phyloP scores from a whole-genome alignment of 371 early-diverging fungal genomes.

The Circinella umbellata region DNA sequence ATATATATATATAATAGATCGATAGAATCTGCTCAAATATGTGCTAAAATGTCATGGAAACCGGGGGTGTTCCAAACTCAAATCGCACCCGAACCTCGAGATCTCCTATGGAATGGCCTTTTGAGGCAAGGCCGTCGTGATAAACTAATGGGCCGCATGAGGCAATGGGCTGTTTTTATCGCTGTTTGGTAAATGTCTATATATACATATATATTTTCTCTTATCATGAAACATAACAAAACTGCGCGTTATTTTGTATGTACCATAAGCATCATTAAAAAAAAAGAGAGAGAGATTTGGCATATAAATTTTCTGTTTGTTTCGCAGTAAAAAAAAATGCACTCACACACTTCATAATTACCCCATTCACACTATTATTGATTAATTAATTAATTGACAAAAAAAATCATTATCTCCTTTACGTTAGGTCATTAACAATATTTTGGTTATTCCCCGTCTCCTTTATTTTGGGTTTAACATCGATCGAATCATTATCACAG shows the following conservation, averaged over 20 bases:
- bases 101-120: slow-evolving; percentile 87
- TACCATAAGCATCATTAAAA: too few species aligned
- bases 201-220: too few species aligned
- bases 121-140: slow-evolving; percentile 58
- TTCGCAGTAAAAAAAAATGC: slow-evolving; percentile 17
- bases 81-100: slow-evolving; percentile 92
- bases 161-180: slow-evolving; percentile 57
- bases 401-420: too few species aligned
- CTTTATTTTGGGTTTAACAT: slow-evolving; percentile 72
- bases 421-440: slow-evolving; percentile 62
- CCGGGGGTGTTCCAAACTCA: slow-evolving; percentile 73
- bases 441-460: slow-evolving; percentile 75
- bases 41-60: slow-evolving; percentile 65
- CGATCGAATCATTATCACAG: slow-evolving; percentile 70
- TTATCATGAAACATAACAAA: too few species aligned
- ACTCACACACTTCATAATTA: too few species aligned
- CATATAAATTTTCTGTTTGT: slow-evolving; percentile 10
- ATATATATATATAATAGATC: slow-evolving; percentile 18
- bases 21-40: slow-evolving; percentile 58
- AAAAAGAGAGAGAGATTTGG: too few species aligned
- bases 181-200: slow-evolving; percentile 50
- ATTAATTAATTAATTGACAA: too few species aligned
- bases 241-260: too few species aligned
- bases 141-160: slow-evolving; percentile 36
- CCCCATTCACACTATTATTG: too few species aligned